Percentiles rank a stretch among this genome's conserved stretches.
Conservation (phyloP, 2,329 filamentous ascomycete species). For the Xylariaceae sp. region DNA sequence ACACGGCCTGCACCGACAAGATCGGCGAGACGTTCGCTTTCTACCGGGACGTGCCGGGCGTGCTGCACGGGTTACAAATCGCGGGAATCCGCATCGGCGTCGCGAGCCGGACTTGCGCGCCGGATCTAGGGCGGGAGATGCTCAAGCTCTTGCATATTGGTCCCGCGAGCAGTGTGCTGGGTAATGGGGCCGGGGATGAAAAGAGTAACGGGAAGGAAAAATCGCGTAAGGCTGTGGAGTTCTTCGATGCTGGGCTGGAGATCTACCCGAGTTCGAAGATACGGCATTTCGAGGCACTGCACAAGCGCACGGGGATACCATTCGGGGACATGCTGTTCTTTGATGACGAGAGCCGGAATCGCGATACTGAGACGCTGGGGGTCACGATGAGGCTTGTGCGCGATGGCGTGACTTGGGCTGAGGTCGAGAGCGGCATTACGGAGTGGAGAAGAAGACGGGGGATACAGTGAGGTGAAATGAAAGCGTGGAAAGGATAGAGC, state of each 20-base stretch:
- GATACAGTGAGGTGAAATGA: too few relatives aligned
- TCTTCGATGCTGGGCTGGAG: slow-evolving; percentile 59
- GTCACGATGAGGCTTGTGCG: slow-evolving; percentile 80
- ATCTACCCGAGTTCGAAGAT: slow-evolving; percentile 78
- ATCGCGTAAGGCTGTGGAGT: slow-evolving; percentile 48
- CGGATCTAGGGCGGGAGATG: slow-evolving; percentile 75
- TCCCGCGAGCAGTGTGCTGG: slow-evolving; percentile 27
- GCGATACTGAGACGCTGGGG: slow-evolving; percentile 73
- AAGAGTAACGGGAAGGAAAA: slow-evolving; percentile 28
- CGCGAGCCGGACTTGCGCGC: slow-evolving; percentile 76
- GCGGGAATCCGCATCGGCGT: slow-evolving; percentile 58
- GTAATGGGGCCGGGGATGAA: slow-evolving; percentile 7
- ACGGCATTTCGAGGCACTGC: slow-evolving; percentile 74
- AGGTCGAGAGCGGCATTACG: slow-evolving; percentile 74
- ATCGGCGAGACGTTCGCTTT: slow-evolving; percentile 66
- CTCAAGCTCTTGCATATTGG: slow-evolving; percentile 67
- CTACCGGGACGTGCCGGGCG: slow-evolving; percentile 64
- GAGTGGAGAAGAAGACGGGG: slow-evolving; percentile 74
- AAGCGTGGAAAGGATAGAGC: neutral
- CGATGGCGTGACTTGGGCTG: slow-evolving; percentile 71
- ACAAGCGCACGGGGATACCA: slow-evolving; percentile 63
- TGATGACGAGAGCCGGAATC: slow-evolving; percentile 84
- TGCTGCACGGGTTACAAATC: slow-evolving; percentile 57
- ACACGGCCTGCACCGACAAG: slow-evolving; percentile 46
- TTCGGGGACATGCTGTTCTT: slow-evolving; percentile 93